Percentiles rank a stretch among this genome's conserved stretches.
Evolutionary conservation across 2,329 filamentous ascomycete genomes (phyloP).

Genomic region (Bretziella fagacearum): DNA sequence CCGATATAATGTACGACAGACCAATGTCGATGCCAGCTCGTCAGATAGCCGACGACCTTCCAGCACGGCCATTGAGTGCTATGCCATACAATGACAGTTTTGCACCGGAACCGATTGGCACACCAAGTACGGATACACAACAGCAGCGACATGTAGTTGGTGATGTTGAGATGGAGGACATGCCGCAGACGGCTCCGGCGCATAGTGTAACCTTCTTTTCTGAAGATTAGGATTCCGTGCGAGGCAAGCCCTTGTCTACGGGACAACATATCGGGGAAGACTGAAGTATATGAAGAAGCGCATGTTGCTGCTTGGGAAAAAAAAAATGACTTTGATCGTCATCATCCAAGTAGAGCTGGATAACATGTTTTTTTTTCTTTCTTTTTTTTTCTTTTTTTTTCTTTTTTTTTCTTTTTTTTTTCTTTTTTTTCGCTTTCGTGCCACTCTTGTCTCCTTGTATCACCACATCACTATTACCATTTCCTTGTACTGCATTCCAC

Average conservation of each 20-base stretch:
- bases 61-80: slow-evolving; percentile 34
- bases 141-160: slow-evolving; percentile 23
- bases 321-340: background rate
- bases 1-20: slow-evolving; percentile 42
- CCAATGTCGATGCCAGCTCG: slow-evolving; percentile 34
- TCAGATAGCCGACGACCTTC: slow-evolving; percentile 27
- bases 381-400: background rate
- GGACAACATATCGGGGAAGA: background rate
- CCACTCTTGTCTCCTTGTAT: too few relatives aligned
- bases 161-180: slow-evolving; percentile 41
- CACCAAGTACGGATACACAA: slow-evolving; percentile 15
- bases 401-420: background rate
- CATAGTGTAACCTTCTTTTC: slow-evolving; percentile 21
- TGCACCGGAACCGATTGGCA: slow-evolving; percentile 18
- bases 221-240: slow-evolving; percentile 6
- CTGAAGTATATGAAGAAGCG: background rate
- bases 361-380: slow-evolving; percentile 1
- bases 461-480: too few relatives aligned
- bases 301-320: background rate
- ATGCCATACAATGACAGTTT: slow-evolving; percentile 29
- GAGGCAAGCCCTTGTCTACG: background rate
- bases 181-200: slow-evolving; percentile 37
- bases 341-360: background rate
- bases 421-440: background rate
- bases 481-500: too few relatives aligned